Evolutionary conservation across 2,329 filamentous ascomycete species (phyloP).

Genomic region (Fusarium aywerte): DNA sequence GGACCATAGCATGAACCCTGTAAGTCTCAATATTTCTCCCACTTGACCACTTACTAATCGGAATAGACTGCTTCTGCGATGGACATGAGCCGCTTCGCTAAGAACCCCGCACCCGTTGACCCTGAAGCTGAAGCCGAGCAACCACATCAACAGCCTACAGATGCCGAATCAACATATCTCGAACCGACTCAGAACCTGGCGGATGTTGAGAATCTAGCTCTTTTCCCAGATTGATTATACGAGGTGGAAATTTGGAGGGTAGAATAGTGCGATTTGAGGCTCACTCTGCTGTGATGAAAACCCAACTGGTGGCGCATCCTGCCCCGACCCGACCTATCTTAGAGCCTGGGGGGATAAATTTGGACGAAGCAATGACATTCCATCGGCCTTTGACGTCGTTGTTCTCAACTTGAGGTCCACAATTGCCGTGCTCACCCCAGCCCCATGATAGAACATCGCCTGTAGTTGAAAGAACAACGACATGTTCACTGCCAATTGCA

Average conservation of each 20-base stretch:
- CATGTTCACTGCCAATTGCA: constrained; percentile 91
- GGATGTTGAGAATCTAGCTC: constrained; percentile 65
- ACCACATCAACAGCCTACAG: constrained; percentile 36
- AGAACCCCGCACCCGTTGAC: constrained; percentile 29
- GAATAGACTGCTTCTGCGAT: constrained; percentile 57
- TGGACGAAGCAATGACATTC: constrained; percentile 72
- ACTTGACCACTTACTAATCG: constrained; percentile 45
- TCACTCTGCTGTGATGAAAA: constrained; percentile 54
- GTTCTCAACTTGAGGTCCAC: constrained; percentile 73
- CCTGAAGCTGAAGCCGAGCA: constrained; percentile 29
- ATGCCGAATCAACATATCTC: constrained; percentile 54
- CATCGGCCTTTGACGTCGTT: constrained; percentile 76
- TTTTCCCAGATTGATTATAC: constrained; percentile 54
- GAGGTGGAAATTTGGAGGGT: neutral
- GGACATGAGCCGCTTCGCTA: constrained; percentile 56
- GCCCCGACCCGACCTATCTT: constrained; percentile 74
- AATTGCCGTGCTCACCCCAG: constrained; percentile 98
- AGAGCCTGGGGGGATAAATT: constrained; percentile 62
- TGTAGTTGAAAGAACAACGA: constrained; percentile 73
- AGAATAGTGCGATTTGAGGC: constrained; percentile 8
- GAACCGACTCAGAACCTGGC: constrained; percentile 80
- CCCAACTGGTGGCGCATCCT: constrained; percentile 92
- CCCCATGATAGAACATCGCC: constrained; percentile 86
- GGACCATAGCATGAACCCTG: constrained; percentile 74
- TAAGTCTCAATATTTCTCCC: constrained; percentile 52